These are phyloP conservation scores for Cryphonectria nitschkei DNA, from an alignment of 2,329 filamentous ascomycete genomes.

Conservation along the genomic window DNA sequence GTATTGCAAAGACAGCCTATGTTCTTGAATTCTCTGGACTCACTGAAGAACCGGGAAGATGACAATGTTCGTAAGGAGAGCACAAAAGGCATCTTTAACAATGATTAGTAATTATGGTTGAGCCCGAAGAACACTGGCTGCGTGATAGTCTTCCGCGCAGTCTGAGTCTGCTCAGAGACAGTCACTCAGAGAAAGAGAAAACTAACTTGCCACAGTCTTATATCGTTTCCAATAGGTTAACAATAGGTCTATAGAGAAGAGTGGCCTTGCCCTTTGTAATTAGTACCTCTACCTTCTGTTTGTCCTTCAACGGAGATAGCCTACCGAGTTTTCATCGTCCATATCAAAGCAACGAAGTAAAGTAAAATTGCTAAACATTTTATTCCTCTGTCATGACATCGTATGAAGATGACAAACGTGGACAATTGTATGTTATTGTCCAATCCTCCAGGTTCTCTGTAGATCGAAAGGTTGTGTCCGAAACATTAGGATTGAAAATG, in stretches of 20 bases:
- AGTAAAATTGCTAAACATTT: neutral
- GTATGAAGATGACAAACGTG: neutral
- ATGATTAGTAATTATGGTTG: neutral
- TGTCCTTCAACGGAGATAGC: neutral
- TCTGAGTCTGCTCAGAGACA: neutral
- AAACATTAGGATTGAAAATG: neutral
- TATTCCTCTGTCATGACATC: neutral
- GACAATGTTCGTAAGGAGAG: neutral
- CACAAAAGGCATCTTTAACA: neutral
- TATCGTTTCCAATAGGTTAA: too few relatives aligned
- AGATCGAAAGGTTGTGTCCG: neutral
- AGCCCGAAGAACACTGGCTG: neutral
- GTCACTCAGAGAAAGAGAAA: neutral
- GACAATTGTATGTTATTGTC: neutral
- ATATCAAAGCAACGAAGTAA: neutral
- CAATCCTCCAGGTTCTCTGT: neutral
- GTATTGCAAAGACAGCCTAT: neutral
- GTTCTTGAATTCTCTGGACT: neutral
- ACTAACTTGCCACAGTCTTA: neutral
- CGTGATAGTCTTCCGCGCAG: neutral
- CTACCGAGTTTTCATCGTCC: neutral
- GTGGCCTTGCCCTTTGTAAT: neutral
- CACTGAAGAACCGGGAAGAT: neutral
- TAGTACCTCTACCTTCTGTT: neutral
- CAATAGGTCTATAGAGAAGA: too few relatives aligned